Evolutionary conservation across 1,284 basidiomycete species (phyloP), one percentile per base, ranked within the genome.

Genomic region (Vanrija humicola): DNA sequence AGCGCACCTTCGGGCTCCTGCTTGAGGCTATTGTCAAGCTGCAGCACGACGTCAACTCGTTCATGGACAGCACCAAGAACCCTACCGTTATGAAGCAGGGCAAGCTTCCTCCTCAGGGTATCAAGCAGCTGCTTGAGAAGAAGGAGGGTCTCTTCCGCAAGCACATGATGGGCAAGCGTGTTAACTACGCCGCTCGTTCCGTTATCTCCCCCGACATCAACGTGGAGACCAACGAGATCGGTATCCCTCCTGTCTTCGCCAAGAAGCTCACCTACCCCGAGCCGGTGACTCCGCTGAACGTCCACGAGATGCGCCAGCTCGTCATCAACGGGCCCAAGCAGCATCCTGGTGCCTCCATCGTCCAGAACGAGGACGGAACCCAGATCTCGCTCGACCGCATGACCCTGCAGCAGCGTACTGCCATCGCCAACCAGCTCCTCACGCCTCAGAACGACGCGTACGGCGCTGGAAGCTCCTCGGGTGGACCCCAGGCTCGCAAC

Each of bases 111-210:
- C 91, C 94, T 19, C 82, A 87, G 43, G 96, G 96, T 69, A 86
- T 99, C 65, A 99, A 98, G 81, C 96, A 99, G 76, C 84, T 88
- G 14, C 79, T 99, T 64, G 96, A 99, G 79, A 98, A 98, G 83
- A 99, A 99, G 78, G 96, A 98, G 67, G 96, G 96, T 55, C 77
- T 99, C 49, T 99, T 99, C 83, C 83, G 96, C 60, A 97, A 95
- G 79, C 87, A 99, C 74, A 98, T 99, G 96, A 99, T 99, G 96
- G 96, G 96, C 42, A 99, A 99, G 82, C 93, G 96, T 74, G 96
- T 99, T 68, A 98, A 99, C 77, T 97, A 96, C 74, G 93, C 96
- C 43, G 96, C 96, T 34, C 91, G 96, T 64, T 98, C 96, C 15
- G 96, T 99, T 72, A 99, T 99, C 64, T 98, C 96, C 29, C 96